phyloP scores from a whole-genome alignment of 345 rosid genomes.

The Populus euphratica region DNA sequence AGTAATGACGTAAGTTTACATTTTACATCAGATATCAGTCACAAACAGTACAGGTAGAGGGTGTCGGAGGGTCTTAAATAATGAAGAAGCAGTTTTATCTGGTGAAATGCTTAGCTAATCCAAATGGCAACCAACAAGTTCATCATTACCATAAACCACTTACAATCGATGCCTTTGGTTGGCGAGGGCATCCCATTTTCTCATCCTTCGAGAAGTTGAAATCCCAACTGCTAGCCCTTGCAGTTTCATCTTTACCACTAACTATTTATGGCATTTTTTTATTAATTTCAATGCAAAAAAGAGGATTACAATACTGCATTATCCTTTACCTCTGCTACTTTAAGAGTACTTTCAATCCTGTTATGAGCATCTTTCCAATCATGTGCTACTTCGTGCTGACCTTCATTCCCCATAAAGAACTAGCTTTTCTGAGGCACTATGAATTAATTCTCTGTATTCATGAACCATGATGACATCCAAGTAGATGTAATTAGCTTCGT shows the following conservation, averaged over 20 bases:
- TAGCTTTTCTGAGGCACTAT: background rate
- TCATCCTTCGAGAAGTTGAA: background rate
- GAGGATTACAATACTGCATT: too few relatives aligned
- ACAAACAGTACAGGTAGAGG: background rate
- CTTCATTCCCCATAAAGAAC: background rate
- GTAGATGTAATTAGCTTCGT: background rate
- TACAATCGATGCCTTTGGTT: too few relatives aligned
- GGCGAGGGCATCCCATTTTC: background rate
- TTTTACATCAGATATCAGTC: background rate
- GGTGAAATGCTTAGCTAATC: conserved; percentile 5
- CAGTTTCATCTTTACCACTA: background rate
- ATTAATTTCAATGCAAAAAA: background rate
- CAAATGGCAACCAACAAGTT: background rate
- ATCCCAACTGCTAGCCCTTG: background rate
- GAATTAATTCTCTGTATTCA: background rate
- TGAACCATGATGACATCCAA: background rate
- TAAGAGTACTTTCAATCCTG: background rate
- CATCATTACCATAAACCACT: background rate
- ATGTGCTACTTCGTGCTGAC: background rate
- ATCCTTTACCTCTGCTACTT: background rate
- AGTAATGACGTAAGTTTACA: background rate
- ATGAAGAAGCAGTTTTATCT: background rate
- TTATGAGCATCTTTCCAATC: background rate
- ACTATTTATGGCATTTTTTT: background rate
- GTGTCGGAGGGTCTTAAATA: background rate